Percentiles rank a stretch among this genome's conserved stretches.
Evolutionary conservation across 164 flowering plant species (phyloP).

Genomic region (Liquidambar formosana): DNA sequence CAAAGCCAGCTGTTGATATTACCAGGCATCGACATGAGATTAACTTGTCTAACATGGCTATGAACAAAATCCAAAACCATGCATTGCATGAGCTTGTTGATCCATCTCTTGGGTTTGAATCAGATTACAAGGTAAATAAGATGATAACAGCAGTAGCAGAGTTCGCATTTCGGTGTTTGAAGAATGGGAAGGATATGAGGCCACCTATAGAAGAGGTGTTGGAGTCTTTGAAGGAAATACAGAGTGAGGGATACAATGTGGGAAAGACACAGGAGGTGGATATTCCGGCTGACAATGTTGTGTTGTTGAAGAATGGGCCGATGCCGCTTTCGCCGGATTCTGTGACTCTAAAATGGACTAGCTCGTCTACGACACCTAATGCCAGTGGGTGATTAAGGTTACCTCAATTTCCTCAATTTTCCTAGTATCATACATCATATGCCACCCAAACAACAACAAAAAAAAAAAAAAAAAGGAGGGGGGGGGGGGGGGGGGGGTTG

Average conservation of each 20-base stretch:
- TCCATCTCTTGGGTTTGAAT: conserved; percentile 44
- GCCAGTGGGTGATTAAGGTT: conserved; percentile 19
- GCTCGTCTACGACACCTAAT: conserved; percentile 34
- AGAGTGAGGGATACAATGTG: conserved; percentile 10
- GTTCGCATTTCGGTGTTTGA: conserved; percentile 70
- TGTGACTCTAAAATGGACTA: conserved; percentile 30
- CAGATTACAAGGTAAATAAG: conserved; percentile 31
- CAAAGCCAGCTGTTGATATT: conserved; percentile 71
- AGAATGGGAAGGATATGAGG: conserved; percentile 53
- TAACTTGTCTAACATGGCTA: conserved; percentile 60
- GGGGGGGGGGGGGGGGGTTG: too few relatives aligned
- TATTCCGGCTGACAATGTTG: conserved; percentile 31
- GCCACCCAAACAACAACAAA: neutral
- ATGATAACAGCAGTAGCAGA: conserved; percentile 59
- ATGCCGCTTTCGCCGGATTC: conserved; percentile 44
- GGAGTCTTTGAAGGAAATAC: conserved; percentile 28
- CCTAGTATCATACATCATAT: too few relatives aligned
- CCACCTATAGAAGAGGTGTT: conserved; percentile 60
- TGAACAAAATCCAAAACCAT: conserved; percentile 52
- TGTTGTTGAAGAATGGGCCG: conserved; percentile 33
- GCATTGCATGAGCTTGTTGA: conserved; percentile 66
- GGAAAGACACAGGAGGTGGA: conserved; percentile 32
- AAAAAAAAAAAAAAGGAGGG: too few relatives aligned
- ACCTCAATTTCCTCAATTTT: neutral
- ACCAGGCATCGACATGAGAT: conserved; percentile 64